Conservation (phyloP, 225 moss, liverwort and hornwort genomes). For the Climacium dendroides region DNA sequence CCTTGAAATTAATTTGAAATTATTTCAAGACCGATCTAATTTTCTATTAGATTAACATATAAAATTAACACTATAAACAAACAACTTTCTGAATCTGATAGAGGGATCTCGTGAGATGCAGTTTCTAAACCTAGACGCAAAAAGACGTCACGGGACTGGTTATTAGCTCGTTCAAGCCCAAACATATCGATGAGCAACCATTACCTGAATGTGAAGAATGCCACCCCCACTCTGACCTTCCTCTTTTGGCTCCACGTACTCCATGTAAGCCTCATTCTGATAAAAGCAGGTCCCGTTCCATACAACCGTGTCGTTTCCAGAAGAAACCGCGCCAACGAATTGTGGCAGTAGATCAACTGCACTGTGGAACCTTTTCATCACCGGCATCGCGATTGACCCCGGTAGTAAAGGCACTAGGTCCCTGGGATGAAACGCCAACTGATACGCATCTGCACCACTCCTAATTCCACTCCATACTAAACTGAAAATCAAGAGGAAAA, state of each 20-base stretch:
- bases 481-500: slow-evolving; percentile 1
- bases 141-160: neutral
- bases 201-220: slow-evolving; percentile 41
- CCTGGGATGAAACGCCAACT: slow-evolving; percentile 7
- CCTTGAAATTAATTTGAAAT: neutral
- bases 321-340: slow-evolving; percentile 58
- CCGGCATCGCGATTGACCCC: slow-evolving; percentile 26
- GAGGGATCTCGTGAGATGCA: neutral
- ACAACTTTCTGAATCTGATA: neutral
- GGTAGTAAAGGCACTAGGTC: slow-evolving; percentile 45
- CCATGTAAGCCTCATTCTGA: slow-evolving; percentile 49
- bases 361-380: slow-evolving; percentile 18
- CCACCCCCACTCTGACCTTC: slow-evolving; percentile 35
- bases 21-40: too few species aligned
- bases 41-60: too few species aligned
- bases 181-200: neutral
- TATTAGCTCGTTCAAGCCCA: neutral
- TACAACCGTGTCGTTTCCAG: slow-evolving; percentile 21
- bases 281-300: slow-evolving; percentile 64
- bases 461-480: slow-evolving; percentile 9
- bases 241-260: slow-evolving; percentile 27
- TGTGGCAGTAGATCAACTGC: slow-evolving; percentile 50
- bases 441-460: slow-evolving; percentile 3
- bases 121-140: neutral
- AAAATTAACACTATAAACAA: neutral